A percentile compares a stretch with the other conserved stretches of the same genome.
These are phyloP conservation scores for Vanrija sp. DNA, from an alignment of 1,284 basidiomycete species.

Conservation along the genomic window DNA sequence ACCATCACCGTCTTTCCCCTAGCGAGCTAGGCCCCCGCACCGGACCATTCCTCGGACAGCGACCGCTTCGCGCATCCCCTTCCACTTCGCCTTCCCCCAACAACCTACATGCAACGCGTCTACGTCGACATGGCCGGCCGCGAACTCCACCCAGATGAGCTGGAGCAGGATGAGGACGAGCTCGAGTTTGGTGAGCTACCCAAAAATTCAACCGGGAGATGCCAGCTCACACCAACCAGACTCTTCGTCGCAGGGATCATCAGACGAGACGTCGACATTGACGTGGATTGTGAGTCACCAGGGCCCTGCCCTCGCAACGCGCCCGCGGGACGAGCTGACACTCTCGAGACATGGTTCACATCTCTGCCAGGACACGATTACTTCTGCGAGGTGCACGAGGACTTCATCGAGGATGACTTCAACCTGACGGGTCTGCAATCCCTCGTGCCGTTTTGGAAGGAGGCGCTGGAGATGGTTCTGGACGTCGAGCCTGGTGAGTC, in stretches of 20 bases:
- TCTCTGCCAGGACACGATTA: slow-evolving; percentile 98
- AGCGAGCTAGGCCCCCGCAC: too few species aligned
- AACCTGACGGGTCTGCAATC: slow-evolving; percentile 90
- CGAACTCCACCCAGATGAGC: slow-evolving; percentile 31
- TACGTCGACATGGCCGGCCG: slow-evolving; percentile 6
- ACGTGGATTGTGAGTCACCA: slow-evolving; percentile 48
- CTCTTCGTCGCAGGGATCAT: slow-evolving; percentile 46
- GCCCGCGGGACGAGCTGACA: background rate
- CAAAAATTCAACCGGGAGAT: background rate
- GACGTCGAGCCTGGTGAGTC: slow-evolving; percentile 93
- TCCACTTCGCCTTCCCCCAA: too few species aligned
- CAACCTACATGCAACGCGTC: too few species aligned
- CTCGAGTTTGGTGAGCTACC: slow-evolving; percentile 37
- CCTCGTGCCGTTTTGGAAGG: slow-evolving; percentile 96
- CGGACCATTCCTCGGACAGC: too few species aligned
- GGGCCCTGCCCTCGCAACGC: too few species aligned
- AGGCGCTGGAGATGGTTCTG: slow-evolving; percentile 99
- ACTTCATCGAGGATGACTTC: slow-evolving; percentile 99
- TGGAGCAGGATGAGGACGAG: slow-evolving; percentile 38
- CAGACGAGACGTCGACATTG: slow-evolving; percentile 47
- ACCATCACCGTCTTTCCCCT: too few species aligned
- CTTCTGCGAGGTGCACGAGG: slow-evolving; percentile 95
- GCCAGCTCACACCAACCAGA: slow-evolving; percentile 22
- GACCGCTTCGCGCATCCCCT: too few species aligned
- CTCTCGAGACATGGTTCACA: slow-evolving; percentile 73